A percentile compares a stretch with the other conserved stretches of the same genome.
Evolutionary conservation across 768 basidiomycete genomes (phyloP).

Genomic region (Tephrocybe rancida): DNA sequence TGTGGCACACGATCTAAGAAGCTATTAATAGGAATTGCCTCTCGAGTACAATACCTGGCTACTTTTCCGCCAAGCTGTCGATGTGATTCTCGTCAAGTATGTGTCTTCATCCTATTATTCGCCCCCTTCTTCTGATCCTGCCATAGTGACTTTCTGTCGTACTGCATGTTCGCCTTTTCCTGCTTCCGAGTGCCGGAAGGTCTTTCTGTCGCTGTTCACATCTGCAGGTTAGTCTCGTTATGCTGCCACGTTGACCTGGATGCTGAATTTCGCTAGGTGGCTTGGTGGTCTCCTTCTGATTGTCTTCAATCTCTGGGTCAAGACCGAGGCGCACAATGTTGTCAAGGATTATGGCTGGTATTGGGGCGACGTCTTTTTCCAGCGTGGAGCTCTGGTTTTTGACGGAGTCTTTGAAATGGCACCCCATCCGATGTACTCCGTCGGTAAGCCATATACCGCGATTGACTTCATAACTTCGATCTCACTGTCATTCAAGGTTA

Average conservation of each 20-base stretch:
- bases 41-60: constrained; percentile 97
- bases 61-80: constrained; percentile 93
- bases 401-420: constrained; percentile 97
- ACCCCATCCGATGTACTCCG: constrained; percentile 96
- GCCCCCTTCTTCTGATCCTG: neutral
- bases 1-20: constrained; percentile 3
- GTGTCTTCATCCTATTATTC: constrained; percentile 25
- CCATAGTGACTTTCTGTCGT: constrained; percentile 89
- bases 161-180: constrained; percentile 93
- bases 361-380: constrained; percentile 93
- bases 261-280: constrained; percentile 59
- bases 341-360: constrained; percentile 99
- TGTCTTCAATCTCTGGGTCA: constrained; percentile 97
- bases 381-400: constrained; percentile 91
- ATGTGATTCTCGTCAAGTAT: constrained; percentile 94
- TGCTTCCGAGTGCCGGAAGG: constrained; percentile 86
- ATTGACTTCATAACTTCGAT: neutral
- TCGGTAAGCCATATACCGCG: constrained; percentile 42
- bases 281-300: constrained; percentile 83
- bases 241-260: neutral
- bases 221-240: constrained; percentile 59
- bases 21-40: constrained; percentile 69
- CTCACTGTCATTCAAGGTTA: constrained; percentile 56
- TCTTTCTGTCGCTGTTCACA: constrained; percentile 71
- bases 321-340: constrained; percentile 95